Base-by-base conservation (phyloP, 1,139 yeast genomes). In the Kodamaea anthophila region DNA sequence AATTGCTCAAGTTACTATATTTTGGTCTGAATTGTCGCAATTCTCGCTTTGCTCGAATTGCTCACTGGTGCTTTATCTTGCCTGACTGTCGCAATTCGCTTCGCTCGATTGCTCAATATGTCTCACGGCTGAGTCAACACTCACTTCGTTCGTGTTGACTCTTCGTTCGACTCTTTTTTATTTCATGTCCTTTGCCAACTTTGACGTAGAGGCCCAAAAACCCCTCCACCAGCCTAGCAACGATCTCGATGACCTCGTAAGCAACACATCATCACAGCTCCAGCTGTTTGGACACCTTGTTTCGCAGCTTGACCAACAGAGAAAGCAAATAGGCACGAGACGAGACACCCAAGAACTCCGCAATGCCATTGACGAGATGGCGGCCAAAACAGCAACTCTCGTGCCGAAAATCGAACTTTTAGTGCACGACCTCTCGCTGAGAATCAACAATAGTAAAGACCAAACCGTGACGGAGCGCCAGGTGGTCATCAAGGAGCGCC, bases 171-270 rank as follows among this genome's bases (percentile, higher is more conserved):
- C n/a, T n/a, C n/a, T n/a, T n/a, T n/a, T n/a, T n/a, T n/a, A n/a
- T n/a, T n/a, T n/a, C 12, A 77, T 77, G 84, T 77, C 84, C 3
- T 76, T 77, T 58, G 76, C 79, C 25, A 68, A 70, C 36, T 58
- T 56, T 26, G 83, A 76, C 48, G 39, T 72, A 9, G 83, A 76
- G 46, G 73, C 81, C 2, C 82, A 76, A 40, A 55, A 40, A 31
- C 49, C 54, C 12, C 26, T 42, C 6, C 29, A 36, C 3, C 38
- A 39, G 18, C 26, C 42, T 5, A 16, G 11, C 19, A 22, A 18
- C 13, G 33, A 32, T 5, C 27, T 25, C 15, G 47, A 44, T 26
- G 65, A 60, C 27, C 58, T 64, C 11, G 56, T 64, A 13, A 31
- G 38, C 12, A 56, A 51, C 21, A 52, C 72, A 2, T 64, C 75